These are phyloP conservation scores for Colletotrichum tropicale DNA, from an alignment of 2,329 filamentous ascomycete species.

Conservation along the genomic window DNA sequence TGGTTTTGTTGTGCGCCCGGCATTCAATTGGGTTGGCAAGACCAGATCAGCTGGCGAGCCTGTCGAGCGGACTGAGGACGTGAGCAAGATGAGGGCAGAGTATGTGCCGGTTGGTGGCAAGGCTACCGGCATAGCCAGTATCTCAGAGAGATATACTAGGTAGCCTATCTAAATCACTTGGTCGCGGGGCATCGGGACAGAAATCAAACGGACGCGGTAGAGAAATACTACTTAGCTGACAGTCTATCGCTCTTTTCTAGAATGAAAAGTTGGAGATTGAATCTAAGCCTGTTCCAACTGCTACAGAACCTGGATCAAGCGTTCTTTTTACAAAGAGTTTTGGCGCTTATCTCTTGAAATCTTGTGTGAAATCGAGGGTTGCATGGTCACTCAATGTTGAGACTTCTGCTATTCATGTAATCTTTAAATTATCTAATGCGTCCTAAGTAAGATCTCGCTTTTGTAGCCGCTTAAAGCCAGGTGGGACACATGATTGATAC, in stretches of 20 bases:
- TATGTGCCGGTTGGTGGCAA: not conserved
- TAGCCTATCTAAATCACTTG: not conserved
- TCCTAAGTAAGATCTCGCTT: not conserved
- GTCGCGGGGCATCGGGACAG: not conserved
- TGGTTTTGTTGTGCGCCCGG: not conserved
- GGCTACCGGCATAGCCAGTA: not conserved
- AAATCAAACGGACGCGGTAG: not conserved
- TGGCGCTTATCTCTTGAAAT: not conserved
- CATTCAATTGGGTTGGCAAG: not conserved
- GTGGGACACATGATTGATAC: not conserved
- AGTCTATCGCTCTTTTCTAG: not conserved
- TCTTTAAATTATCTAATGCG: accelerated
- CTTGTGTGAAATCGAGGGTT: not conserved
- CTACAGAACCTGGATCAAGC: not conserved
- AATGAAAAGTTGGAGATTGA: not conserved
- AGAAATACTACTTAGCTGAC: not conserved
- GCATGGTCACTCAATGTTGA: not conserved
- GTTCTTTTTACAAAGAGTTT: not conserved
- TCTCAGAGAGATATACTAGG: not conserved
- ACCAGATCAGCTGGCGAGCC: not conserved
- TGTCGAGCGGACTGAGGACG: not conserved
- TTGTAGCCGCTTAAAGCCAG: not conserved
- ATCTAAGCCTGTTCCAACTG: not conserved
- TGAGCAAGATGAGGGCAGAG: not conserved
- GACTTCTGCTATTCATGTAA: not conserved